These are phyloP conservation scores for Ormosia semicastrata DNA, from an alignment of 306 rosid species.

Conservation along the genomic window DNA sequence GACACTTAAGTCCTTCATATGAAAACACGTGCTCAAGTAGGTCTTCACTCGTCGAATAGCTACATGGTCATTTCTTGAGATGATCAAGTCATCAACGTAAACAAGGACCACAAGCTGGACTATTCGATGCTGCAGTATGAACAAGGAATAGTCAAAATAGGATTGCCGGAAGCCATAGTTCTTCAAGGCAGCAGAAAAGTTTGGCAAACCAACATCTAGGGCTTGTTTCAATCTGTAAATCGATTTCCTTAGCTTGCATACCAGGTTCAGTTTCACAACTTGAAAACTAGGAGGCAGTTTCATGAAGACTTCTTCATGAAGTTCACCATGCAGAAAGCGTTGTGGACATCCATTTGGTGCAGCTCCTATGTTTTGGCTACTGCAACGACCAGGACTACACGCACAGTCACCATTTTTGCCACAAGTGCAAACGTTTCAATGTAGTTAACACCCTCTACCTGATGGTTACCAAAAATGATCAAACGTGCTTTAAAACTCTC, in stretches of 20 bases:
- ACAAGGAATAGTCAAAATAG: too few species aligned
- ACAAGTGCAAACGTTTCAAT: neutral
- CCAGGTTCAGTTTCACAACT: neutral
- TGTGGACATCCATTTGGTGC: too few species aligned
- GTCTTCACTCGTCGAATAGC: too few species aligned
- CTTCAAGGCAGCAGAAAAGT: neutral
- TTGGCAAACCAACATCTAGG: slow-evolving; percentile 7
- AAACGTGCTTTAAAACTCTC: too few species aligned
- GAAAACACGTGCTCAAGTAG: neutral
- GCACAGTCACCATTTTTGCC: neutral
- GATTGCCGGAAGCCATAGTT: neutral
- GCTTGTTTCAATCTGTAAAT: neutral
- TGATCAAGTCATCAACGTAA: neutral
- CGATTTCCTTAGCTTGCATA: neutral
- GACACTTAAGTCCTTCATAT: too few species aligned
- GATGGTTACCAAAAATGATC: too few species aligned
- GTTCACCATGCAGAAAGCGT: too few species aligned
- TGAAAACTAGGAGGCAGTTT: neutral
- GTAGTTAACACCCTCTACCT: neutral
- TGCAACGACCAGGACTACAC: too few species aligned
- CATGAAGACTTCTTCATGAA: neutral
- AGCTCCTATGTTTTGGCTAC: too few species aligned
- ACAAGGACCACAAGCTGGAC: neutral
- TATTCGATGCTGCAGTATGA: neutral
- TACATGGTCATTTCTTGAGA: neutral